Evolutionary conservation across 306 rosid species (phyloP).

Genomic region (Vicia sativa): DNA sequence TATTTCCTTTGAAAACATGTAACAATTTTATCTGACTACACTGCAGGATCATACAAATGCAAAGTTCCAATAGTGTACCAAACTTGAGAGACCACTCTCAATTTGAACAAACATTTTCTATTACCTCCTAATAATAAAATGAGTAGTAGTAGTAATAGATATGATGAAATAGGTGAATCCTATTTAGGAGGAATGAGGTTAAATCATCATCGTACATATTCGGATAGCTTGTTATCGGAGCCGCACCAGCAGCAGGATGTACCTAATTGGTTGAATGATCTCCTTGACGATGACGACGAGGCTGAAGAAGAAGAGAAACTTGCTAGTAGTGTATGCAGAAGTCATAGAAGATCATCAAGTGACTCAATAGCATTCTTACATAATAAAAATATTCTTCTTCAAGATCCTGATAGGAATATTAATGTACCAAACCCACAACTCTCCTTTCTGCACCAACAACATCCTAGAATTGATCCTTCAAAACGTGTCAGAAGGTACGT

Average conservation of each 20-base stretch:
- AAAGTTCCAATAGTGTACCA: constrained; percentile 11
- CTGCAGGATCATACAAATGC: constrained; percentile 7
- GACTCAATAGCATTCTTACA: constrained; percentile 22
- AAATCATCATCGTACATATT: constrained; percentile 26
- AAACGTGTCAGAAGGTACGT: constrained; percentile 23
- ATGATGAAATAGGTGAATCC: background rate
- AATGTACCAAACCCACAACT: background rate
- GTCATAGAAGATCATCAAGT: constrained; percentile 37
- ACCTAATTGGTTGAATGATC: constrained; percentile 29
- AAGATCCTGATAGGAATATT: background rate
- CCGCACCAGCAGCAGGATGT: constrained; percentile 1
- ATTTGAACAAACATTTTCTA: background rate
- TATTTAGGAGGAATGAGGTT: background rate
- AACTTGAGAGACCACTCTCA: constrained; percentile 18
- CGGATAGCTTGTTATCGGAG: constrained; percentile 21
- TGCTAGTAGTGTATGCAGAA: background rate
- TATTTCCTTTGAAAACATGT: background rate
- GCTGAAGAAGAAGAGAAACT: background rate
- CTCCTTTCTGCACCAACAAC: background rate
- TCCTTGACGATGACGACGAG: constrained; percentile 25
- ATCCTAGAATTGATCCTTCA: background rate
- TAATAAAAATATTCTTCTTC: background rate
- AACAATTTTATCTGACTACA: background rate
- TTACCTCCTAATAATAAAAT: constrained; percentile 9
- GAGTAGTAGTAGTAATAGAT: background rate